Evolutionary conservation across 495 filamentous ascomycete species (phyloP), one percentile per base, ranked within the genome.

Genomic region (Penicillium longicatenatum): DNA sequence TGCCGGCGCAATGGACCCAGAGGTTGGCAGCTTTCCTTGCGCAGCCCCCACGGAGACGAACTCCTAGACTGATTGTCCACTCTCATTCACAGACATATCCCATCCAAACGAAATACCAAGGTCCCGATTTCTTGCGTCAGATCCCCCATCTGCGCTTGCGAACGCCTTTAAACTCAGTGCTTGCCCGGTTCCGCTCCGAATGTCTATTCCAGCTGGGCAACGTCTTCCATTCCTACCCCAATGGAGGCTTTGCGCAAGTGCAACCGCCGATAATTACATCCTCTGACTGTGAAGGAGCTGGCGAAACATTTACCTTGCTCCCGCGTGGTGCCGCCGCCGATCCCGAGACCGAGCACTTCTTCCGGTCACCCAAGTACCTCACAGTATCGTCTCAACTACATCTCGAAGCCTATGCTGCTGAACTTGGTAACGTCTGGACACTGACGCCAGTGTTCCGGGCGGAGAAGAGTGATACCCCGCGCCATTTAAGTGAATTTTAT

Each of bases 401-500:
- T 74, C 80, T 98, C 3, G 94, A 98, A 76, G 92, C 95, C 24
- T 84, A 96, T 55, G 88, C 92, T 3, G 90, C 93, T 52, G 87
- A 93, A 45, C 81, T 97, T 43, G 89, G 89, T 26, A 91, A 89
- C 65, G 95, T 97, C 17, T 98, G 94, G 94, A 89, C 95, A 4
- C 71, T 98, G 19, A 92, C 92, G 10, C 94, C 94, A 16, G 92
- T 91, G 2, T 98, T 98, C 67, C 86, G 94, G 43, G 95, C 94
- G 4, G 94, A 98, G 69, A 90, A 85, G 73, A 97, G 92, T 69
- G 92, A 97, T 71, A 98, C 94, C 6, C 84, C 92, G 16, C 88
- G 95, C 35, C 94, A 98, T 74, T 78, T 98, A 46, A 96, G 91
- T 76, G 94, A 98, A 65, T 98, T 98, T 70, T 98, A 97, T 74